Conservation (phyloP, 805 yeast genomes). For the Metschnikowia santaceciliae region DNA sequence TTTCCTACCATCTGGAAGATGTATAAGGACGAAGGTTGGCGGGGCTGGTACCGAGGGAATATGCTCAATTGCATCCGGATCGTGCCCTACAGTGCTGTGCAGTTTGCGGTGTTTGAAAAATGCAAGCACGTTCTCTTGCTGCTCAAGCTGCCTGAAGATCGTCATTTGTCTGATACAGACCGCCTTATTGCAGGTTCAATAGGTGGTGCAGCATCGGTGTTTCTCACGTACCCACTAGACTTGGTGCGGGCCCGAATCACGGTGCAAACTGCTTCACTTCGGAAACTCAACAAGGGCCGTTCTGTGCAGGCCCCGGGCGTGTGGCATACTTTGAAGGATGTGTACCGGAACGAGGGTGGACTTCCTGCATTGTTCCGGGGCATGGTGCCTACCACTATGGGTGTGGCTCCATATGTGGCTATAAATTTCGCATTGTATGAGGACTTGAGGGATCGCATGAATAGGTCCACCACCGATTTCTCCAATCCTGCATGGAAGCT, state of each 20-base stretch:
- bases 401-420: constrained; percentile 96
- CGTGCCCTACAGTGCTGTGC: constrained; percentile 92
- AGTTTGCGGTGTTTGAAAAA: constrained; percentile 77
- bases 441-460: constrained; percentile 57
- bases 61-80: constrained; percentile 86
- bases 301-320: constrained; percentile 68
- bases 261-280: constrained; percentile 72
- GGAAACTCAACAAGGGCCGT: constrained; percentile 46
- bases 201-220: constrained; percentile 78
- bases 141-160: constrained; percentile 21
- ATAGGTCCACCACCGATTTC: constrained; percentile 29
- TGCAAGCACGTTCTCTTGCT: constrained; percentile 41
- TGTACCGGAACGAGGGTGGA: constrained; percentile 81
- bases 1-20: constrained; percentile 69
- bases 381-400: constrained; percentile 81
- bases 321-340: constrained; percentile 48
- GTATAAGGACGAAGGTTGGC: constrained; percentile 88
- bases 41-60: constrained; percentile 87
- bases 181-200: constrained; percentile 73
- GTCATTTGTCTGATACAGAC: constrained; percentile 46
- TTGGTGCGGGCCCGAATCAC: constrained; percentile 85
- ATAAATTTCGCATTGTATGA: constrained; percentile 90
- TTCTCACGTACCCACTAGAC: constrained; percentile 89
- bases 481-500: constrained; percentile 54
- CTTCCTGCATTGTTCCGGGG: constrained; percentile 76